Conservation (phyloP, 2,329 filamentous ascomycete species). For the Coniochaeta sp. region DNA sequence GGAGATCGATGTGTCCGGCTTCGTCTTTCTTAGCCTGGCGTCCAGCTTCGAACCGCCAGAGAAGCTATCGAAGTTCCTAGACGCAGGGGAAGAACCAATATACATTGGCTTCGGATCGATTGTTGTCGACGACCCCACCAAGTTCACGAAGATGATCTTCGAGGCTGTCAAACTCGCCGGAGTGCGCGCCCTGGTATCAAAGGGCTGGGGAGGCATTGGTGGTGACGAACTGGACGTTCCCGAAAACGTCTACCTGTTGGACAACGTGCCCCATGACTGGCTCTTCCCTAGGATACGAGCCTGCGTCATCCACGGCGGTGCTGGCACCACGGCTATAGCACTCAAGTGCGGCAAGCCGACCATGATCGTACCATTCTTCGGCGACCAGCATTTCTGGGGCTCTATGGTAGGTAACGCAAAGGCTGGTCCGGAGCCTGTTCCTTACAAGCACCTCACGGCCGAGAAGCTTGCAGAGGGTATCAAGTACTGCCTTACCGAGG, state of each 20-base stretch:
- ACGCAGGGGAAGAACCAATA: conserved; percentile 50
- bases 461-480: conserved; percentile 66
- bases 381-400: conserved; percentile 75
- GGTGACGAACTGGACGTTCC: conserved; percentile 43
- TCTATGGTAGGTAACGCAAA: conserved; percentile 57
- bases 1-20: conserved; percentile 68
- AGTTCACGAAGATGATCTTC: conserved; percentile 65
- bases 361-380: conserved; percentile 74
- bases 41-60: conserved; percentile 52
- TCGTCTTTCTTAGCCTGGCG: conserved; percentile 68
- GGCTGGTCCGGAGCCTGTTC: conserved; percentile 60
- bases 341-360: conserved; percentile 65
- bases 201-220: conserved; percentile 70
- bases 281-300: conserved; percentile 60
- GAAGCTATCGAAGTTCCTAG: conserved; percentile 47
- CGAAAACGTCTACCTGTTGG: conserved; percentile 64
- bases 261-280: conserved; percentile 72
- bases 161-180: conserved; percentile 59
- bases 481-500: conserved; percentile 55
- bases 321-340: conserved; percentile 68
- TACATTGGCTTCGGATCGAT: conserved; percentile 76
- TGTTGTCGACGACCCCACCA: conserved; percentile 64
- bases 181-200: conserved; percentile 64
- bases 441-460: conserved; percentile 58
- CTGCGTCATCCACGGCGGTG: conserved; percentile 71